Evolutionary conservation across 2,329 filamentous ascomycete species (phyloP), one percentile per base, ranked within the genome.

Genomic region (Venturia pyrina): DNA sequence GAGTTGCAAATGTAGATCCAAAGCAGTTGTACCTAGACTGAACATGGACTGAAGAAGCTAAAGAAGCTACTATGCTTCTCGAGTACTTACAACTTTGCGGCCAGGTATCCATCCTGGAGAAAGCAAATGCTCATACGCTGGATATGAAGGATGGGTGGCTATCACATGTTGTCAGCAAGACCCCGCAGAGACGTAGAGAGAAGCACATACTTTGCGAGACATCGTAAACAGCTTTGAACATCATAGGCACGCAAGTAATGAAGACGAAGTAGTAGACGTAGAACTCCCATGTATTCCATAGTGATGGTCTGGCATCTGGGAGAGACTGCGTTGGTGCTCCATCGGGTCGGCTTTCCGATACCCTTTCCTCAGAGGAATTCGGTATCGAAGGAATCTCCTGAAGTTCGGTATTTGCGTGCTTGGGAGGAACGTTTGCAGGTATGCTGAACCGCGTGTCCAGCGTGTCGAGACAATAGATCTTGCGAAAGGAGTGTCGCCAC

Each of bases 61-160:
- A 28, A 28, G 28, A 28, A 28, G 28, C 28, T 28, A 28, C 28
- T 3, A 19, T 37, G 15, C 59, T 62, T 17, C 34, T 15, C 17
- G 44, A 62, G 59, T 10, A 70, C 71, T 75, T 81, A 91, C 89
- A 68, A 98, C 91, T 82, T 91, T 91, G 67, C 93, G 89, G 34
- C 93, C 93, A 8, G 89, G 89, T 66, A 99, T 89, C 95, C 95
- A 99, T 70, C 95, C 96, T 10, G 87, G 82, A 1, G 86, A 87
- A 19, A 99, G 83, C 48, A 88, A 80, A 67, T 81, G 80, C 68
- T 88, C 83, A 73, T 88, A 97, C 70, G 88, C 89, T 67, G 82
- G 75, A 74, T 95, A 99, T 70, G 89, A 87, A 5, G 91, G 90
- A 74, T 97, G 89, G 44, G 87, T 87, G 67, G 88, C 92, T 96